Evolutionary conservation across 108 stramenopile genomes (phyloP), one percentile per base, ranked within the genome.

Genomic region (Asterionellopsis glacialis): DNA sequence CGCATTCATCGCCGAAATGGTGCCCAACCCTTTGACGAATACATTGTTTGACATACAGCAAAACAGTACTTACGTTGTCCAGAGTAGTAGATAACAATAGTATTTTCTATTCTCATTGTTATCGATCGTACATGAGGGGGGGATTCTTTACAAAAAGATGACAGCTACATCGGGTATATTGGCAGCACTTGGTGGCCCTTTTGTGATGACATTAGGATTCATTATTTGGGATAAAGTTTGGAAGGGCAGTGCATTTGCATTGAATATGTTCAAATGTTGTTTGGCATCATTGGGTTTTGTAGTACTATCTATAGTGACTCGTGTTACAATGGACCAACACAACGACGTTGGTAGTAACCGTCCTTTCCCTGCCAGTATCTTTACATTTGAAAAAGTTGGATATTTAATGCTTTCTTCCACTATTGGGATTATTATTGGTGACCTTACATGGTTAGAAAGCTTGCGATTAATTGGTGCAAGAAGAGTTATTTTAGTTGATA

Each of bases 191-290:
- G 48, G 71, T 0, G 76, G 81, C 0, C 91, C 87, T 10, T 65
- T 92, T 13, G 59, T 82, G 51, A 80, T 89, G 79, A 68, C 75
- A 0, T 26, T 93, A 3, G 91, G 87, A 33, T 89, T 89, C 53
- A 75, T 85, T 45, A 66, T 88, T 10, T 89, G 91, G 91, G 88
- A 93, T 51, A 61, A 72, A 18, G 56, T 68, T 44, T 93, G 91
- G 91, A 63, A 57, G 4, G 87, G 80, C 4, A 76, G 74, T 57
- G 80, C 91, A 33, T 93, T 87, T 77, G 74, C 88, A 2, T 65
- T 93, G 59, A 93, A 93, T 61, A 50, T 88, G 66, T 91, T 69
- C 75, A 93, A 95, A 68, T 92, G 97, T 81, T 81, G 74, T 33
- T 22, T 86, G 13, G 86, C 88, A 24, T 77, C 85, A 0, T 48